Evolutionary conservation across 1,139 yeast species (phyloP), one percentile per base, ranked within the genome.

Genomic region (Candida mesenterica): DNA sequence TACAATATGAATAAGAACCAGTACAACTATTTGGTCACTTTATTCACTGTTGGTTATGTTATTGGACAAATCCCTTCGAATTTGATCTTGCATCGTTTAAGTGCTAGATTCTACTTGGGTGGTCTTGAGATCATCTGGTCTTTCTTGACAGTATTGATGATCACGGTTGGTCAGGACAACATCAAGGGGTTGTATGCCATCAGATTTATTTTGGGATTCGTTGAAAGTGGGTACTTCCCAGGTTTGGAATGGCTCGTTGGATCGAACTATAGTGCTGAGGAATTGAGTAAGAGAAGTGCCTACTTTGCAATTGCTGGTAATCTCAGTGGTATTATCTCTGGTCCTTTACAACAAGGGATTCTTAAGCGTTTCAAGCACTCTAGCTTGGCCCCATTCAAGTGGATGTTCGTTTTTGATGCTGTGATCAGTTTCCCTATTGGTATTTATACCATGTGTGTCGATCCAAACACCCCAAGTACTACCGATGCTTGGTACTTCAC

Each of bases 201-300:
- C 18, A 57, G 87, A 33, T 80, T 79, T 48, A 58, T 80, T 25
- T 53, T 79, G 34, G 88, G 86, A 0, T 55, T 77, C 5, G 61
- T 72, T 2, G 87, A 79, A 51, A 55, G 79, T 15, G 82, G 82
- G 0, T 75, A 75, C 42, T 78, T 77, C 53, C 84, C 84, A 2
- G 77, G 77, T 16, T 59, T 77, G 40, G 50, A 46, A 30, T 46
- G 49, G 47, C 37, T 46, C n/a, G 42, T 46, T 18, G 50, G 50
- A 2, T 46, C 50, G 6, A 46, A 46, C 35, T 46, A 45, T 30
- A 38, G 42, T 29, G 43, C 45, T 1, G 31, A 41, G 1, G 81
- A 77, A 43, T 54, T 75, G 28, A 62, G 71, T 25, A 67, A 74
- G 39, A 56, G 84, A 43, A 66, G 77, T 20, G 66, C 77, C 24